These are phyloP conservation scores for Epichloe coenophiala DNA, from an alignment of 2,329 filamentous ascomycete genomes.

Conservation along the genomic window DNA sequence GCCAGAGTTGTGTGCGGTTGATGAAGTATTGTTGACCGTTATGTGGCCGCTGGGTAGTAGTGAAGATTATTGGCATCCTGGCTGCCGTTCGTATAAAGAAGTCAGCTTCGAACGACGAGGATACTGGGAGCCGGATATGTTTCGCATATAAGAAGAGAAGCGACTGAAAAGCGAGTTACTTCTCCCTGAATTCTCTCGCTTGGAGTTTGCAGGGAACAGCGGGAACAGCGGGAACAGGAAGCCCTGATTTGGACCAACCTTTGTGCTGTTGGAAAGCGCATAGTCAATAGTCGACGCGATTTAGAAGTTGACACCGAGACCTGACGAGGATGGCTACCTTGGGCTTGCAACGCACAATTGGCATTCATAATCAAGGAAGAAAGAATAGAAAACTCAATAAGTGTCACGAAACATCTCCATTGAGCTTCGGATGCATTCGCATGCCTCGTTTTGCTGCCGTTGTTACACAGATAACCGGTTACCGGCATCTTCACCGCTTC, in stretches of 20 bases:
- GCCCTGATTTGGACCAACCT: no score
- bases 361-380: no score
- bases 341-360: no score
- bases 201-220: not conserved
- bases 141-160: not conserved
- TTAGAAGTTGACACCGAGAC: no score
- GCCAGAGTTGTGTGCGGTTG: conserved; percentile 35
- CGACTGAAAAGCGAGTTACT: not conserved
- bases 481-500: conserved; percentile 5
- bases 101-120: conserved; percentile 9
- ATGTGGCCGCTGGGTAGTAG: conserved; percentile 47
- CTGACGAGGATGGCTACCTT: no score
- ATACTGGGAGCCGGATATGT: conserved; percentile 13
- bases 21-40: conserved; percentile 46
- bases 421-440: not conserved
- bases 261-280: no score
- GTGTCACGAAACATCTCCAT: not conserved
- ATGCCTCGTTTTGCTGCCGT: not conserved
- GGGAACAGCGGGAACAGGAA: not conserved
- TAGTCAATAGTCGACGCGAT: no score
- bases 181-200: no score
- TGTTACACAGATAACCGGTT: conserved; percentile 4
- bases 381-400: not conserved
- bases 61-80: conserved; percentile 35
- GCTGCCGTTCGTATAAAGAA: conserved; percentile 15